Base-by-base conservation (phyloP, 202 grass and related monocot genomes). In the Zoysia matrella region DNA sequence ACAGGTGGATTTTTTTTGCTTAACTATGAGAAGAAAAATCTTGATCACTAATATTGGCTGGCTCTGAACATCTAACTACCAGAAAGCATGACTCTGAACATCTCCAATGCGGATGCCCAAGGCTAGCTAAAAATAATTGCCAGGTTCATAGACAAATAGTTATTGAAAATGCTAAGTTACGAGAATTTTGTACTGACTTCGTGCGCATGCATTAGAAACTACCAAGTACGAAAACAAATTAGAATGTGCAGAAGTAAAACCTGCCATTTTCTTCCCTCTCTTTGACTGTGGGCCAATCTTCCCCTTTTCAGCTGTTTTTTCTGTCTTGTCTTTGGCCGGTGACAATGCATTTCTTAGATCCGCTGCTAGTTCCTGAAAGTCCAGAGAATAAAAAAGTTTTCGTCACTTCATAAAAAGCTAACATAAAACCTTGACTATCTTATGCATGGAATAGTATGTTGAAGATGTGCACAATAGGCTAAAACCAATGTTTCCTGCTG, bases 161-260 rank as follows among this genome's bases (percentile, higher is more conserved):
- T 51, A 87, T 45, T 66, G 50, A 53, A 61, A 39, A 73, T 51
- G 50, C 52, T 76, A 82, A 52, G 63, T 40, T 51, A 11, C 47
- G 13, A 75, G 3, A 63, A 83, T 69, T 53, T 73, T 65, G 4
- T 77, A 62, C 39, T 11, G 22, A 40, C 39, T 30, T 30, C 13
- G 52, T 43, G 58, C 61, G 58, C 40, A 60, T 80, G 81, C 65
- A 78, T 68, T 60, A 78, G 39, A 86, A 81, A 75, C 54, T 69
- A 75, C 42, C 36, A 61, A 76, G 57, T 4, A 86, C 12, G 22
- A 78, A 55, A 41, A 18, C 36, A 52, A 79, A 63, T 47, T 61
- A 74, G 53, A 86, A 63, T 69, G 56, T 43, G 69, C 22, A 86
- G 62, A 86, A 70, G 30, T 71, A 80, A 56, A 49, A 90, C 88